phyloP scores from a whole-genome alignment of 352 stramenopile species.

The Pythium aristosporum region DNA sequence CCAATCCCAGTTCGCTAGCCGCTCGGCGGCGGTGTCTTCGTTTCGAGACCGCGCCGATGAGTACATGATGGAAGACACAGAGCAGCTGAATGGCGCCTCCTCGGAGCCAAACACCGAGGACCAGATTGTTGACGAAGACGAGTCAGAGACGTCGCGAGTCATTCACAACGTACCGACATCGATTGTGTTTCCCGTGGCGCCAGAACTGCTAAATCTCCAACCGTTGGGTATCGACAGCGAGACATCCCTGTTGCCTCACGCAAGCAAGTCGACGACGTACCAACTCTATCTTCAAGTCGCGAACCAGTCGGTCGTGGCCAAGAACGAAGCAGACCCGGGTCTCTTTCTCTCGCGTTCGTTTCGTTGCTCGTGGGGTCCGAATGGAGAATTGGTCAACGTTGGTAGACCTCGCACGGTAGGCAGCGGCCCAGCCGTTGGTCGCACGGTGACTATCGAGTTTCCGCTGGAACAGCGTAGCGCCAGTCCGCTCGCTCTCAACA shows the following conservation, averaged over 20 bases:
- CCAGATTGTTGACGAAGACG: slow-evolving; percentile 3
- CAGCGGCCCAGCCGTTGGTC: slow-evolving; percentile 5
- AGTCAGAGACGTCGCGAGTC: background rate
- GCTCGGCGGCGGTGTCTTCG: slow-evolving; percentile 13
- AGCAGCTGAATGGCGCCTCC: background rate
- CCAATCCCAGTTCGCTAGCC: slow-evolving; percentile 5
- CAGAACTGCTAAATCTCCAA: slow-evolving; percentile 18
- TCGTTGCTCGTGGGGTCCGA: slow-evolving; percentile 78
- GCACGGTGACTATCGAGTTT: slow-evolving; percentile 21
- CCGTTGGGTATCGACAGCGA: slow-evolving; percentile 41
- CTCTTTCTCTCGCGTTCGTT: slow-evolving; percentile 83
- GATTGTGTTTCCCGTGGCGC: slow-evolving; percentile 20
- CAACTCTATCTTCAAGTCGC: slow-evolving; percentile 56
- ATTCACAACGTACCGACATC: slow-evolving; percentile 20
- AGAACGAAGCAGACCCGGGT: slow-evolving; percentile 56
- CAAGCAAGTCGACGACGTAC: slow-evolving; percentile 63
- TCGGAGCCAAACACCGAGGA: background rate
- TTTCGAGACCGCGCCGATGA: slow-evolving; percentile 23
- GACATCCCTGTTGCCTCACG: slow-evolving; percentile 25
- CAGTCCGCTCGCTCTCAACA: slow-evolving; percentile 31
- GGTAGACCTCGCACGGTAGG: slow-evolving; percentile 16
- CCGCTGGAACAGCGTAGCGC: slow-evolving; percentile 8
- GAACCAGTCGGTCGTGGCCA: slow-evolving; percentile 33
- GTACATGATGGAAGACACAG: slow-evolving; percentile 6
- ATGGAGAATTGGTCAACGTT: slow-evolving; percentile 70